Percentiles rank a stretch among this genome's conserved stretches.
Evolutionary conservation across 1,139 yeast genomes (phyloP).

Genomic region (Blastobotrys malaysiensis): DNA sequence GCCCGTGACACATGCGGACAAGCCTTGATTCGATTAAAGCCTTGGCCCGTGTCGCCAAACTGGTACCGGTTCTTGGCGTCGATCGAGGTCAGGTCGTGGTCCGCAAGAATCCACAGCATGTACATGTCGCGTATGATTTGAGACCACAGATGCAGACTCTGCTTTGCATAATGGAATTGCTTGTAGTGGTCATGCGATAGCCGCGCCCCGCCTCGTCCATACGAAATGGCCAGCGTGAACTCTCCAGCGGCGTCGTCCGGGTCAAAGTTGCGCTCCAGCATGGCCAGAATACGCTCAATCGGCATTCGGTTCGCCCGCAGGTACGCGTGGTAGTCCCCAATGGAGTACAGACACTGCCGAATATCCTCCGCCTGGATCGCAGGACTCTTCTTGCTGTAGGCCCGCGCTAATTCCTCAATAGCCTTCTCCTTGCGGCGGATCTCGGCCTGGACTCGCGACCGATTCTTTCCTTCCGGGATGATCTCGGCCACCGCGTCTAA

Average conservation of each 20-base stretch:
- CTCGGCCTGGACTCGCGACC: slow-evolving; percentile 47
- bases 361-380: slow-evolving; percentile 45
- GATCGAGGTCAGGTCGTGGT: slow-evolving; percentile 52
- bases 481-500: slow-evolving; percentile 62
- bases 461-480: slow-evolving; percentile 48
- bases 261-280: slow-evolving; percentile 46
- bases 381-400: slow-evolving; percentile 30
- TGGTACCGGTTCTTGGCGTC: slow-evolving; percentile 40
- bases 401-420: slow-evolving; percentile 50
- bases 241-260: slow-evolving; percentile 36
- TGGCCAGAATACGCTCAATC: slow-evolving; percentile 50
- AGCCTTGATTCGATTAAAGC: slow-evolving; percentile 62
- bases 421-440: slow-evolving; percentile 59
- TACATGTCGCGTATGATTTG: slow-evolving; percentile 69
- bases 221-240: slow-evolving; percentile 54
- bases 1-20: slow-evolving; percentile 62
- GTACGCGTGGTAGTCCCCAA: slow-evolving; percentile 69
- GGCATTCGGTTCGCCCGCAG: slow-evolving; percentile 64
- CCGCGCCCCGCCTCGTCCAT: slow-evolving; percentile 61
- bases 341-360: slow-evolving; percentile 61
- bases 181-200: slow-evolving; percentile 63
- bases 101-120: slow-evolving; percentile 66
- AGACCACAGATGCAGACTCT: slow-evolving; percentile 66
- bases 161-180: slow-evolving; percentile 64
- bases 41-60: slow-evolving; percentile 71